Evolutionary conservation across 2,329 filamentous ascomycete genomes (phyloP).

Genomic region (Pseudogymnoascus verrucosus): DNA sequence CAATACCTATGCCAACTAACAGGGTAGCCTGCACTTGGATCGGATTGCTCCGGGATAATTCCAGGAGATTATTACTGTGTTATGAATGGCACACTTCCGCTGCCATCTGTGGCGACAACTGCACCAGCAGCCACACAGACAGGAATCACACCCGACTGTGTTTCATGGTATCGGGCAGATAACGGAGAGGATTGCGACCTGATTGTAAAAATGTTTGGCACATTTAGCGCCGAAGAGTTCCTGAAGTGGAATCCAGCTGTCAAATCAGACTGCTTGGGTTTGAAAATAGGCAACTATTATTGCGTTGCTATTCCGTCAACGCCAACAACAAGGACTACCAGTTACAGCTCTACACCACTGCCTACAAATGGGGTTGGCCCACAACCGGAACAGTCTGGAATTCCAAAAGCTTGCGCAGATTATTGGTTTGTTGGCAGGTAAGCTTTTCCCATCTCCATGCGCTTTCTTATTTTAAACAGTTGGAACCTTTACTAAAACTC

Average conservation of each 20-base stretch:
- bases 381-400: constrained; percentile 10
- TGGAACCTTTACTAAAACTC: background rate
- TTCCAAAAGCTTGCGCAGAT: background rate
- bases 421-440: constrained; percentile 9
- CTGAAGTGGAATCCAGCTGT: constrained; percentile 5
- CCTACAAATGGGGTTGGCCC: constrained; percentile 10
- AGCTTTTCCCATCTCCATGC: too few species aligned
- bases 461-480: too few species aligned
- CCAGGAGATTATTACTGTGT: constrained; percentile 11
- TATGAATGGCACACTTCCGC: constrained; percentile 8
- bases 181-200: background rate
- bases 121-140: constrained; percentile 1
- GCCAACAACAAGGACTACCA: constrained; percentile 7
- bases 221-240: background rate
- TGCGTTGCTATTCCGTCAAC: constrained; percentile 10
- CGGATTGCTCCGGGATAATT: constrained; percentile 4
- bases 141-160: constrained; percentile 2
- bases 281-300: background rate
- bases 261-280: background rate
- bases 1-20: background rate
- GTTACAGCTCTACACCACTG: background rate
- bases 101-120: constrained; percentile 6
- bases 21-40: background rate
- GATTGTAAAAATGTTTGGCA: constrained; percentile 9
- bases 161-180: constrained; percentile 9